phyloP scores from a whole-genome alignment of 225 moss, liverwort and hornwort genomes.

The Polytrichum commune region DNA sequence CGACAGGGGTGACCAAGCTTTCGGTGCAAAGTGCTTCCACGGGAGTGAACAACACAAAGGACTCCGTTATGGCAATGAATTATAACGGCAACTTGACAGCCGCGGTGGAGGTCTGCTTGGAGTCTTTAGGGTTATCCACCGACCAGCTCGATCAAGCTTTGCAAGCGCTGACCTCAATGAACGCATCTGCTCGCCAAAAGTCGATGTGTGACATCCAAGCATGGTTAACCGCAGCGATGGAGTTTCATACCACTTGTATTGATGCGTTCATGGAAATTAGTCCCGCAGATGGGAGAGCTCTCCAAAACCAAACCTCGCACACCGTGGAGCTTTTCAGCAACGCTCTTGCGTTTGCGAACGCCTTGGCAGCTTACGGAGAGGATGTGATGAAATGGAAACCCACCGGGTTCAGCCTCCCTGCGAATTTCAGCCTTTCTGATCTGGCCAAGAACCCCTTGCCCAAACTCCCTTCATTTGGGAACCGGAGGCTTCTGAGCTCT shows the following conservation, averaged over 20 bases:
- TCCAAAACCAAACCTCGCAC: conserved; percentile 14
- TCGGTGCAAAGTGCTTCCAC: conserved; percentile 15
- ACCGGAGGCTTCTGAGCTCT: conserved; percentile 18
- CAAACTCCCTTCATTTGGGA: conserved; percentile 11
- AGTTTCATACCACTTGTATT: conserved; percentile 39
- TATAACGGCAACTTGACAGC: conserved; percentile 18
- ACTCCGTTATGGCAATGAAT: conserved; percentile 5
- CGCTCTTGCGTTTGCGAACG: conserved; percentile 37
- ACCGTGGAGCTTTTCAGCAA: conserved; percentile 42
- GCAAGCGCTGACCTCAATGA: conserved; percentile 8
- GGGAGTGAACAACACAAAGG: conserved; percentile 38
- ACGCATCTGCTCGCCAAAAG: background rate
- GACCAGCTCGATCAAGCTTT: conserved; percentile 16
- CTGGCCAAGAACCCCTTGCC: conserved; percentile 5
- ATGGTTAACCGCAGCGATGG: conserved; percentile 49
- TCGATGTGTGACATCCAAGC: conserved; percentile 21
- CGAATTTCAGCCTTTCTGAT: conserved; percentile 7
- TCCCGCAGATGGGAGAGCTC: background rate
- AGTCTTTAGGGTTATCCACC: conserved; percentile 14
- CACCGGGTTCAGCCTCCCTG: conserved; percentile 22
- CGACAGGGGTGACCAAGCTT: conserved; percentile 9
- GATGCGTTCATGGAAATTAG: conserved; percentile 20
- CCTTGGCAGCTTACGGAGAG: conserved; percentile 22
- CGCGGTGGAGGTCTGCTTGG: conserved; percentile 26
- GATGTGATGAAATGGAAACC: conserved; percentile 23